Evolutionary conservation across 495 filamentous ascomycete species (phyloP), one percentile per base, ranked within the genome.

Genomic region (Aspergillus carlsbadensis): DNA sequence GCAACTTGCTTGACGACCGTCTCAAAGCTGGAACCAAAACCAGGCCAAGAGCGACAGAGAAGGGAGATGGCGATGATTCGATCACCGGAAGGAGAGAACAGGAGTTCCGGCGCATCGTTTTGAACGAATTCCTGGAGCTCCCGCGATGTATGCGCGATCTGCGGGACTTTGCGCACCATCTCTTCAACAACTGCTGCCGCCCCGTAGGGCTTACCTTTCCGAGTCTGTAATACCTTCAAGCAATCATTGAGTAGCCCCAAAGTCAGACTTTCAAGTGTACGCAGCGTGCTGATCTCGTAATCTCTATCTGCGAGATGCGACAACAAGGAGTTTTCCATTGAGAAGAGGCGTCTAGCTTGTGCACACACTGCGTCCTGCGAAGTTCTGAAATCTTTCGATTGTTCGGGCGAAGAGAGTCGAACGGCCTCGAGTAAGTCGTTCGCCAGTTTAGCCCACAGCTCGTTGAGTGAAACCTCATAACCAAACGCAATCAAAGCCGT

Each of bases 151-250:
- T 70, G 65, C 2, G 69, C 69, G 29, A 79, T 54, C 17, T 70
- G 70, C 0, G 78, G 73, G 18, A 83, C 63, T n/a, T 59, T 68
- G 39, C 70, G 67, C 39, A 80, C 59, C 49, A 73, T 75, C 37
- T 77, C 70, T 56, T 82, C 77, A 3, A 94, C 64, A 3, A 84
- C 77, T 5, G 81, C 81, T 17, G 91, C 89, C 13, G 87, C 87
- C 13, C 87, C 89, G 61, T 89, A 96, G 0, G 90, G 88, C 63
- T 94, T 94, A 41, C 90, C 91, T 58, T 92, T 89, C 44, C 88
- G 77, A 22, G 72, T 72, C 37, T 70, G 71, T 14, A 87, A 54
- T 3, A 83, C 66, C 15, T 78, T 60, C 13, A 84, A 54, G 47
- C 83, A 81, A 37, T 71, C 71, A 29, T 71, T 65, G 11, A 87